These are phyloP conservation scores for Andrographis paniculata DNA, from an alignment of 305 asterid genomes.

Conservation along the genomic window DNA sequence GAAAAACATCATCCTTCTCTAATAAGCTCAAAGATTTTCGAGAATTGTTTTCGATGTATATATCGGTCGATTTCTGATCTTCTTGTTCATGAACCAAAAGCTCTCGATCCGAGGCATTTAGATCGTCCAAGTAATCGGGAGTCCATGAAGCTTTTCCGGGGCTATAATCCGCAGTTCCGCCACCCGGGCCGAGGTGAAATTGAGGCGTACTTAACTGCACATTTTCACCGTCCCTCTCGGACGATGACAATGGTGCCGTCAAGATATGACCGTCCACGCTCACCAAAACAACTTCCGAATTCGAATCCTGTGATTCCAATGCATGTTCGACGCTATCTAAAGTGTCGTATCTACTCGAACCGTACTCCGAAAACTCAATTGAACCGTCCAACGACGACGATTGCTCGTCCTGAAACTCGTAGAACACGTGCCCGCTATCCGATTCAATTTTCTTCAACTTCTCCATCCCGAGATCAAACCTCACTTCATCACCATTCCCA, in stretches of 20 bases:
- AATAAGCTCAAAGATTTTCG: slow-evolving; percentile 21
- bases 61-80: slow-evolving; percentile 18
- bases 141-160: slow-evolving; percentile 31
- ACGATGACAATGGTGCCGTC: slow-evolving; percentile 59
- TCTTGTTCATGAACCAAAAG: slow-evolving; percentile 17
- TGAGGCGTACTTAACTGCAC: slow-evolving; percentile 41
- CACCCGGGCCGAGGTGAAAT: slow-evolving; percentile 53
- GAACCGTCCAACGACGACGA: slow-evolving; percentile 43
- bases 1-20: slow-evolving; percentile 35
- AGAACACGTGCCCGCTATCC: slow-evolving; percentile 40
- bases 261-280: slow-evolving; percentile 69
- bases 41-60: slow-evolving; percentile 12
- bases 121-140: slow-evolving; percentile 25
- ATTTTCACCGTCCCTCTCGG: slow-evolving; percentile 39
- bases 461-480: slow-evolving; percentile 33
- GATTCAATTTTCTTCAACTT: slow-evolving; percentile 47
- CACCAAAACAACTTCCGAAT: slow-evolving; percentile 61
- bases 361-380: slow-evolving; percentile 41
- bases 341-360: slow-evolving; percentile 44
- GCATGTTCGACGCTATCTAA: slow-evolving; percentile 39
- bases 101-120: slow-evolving; percentile 20
- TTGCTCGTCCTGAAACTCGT: slow-evolving; percentile 57
- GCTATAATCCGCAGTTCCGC: slow-evolving; percentile 32
- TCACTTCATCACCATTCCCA: slow-evolving; percentile 25
- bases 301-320: slow-evolving; percentile 40